Base-by-base conservation (phyloP, 768 basidiomycete species). In the Podaxis sp. region DNA sequence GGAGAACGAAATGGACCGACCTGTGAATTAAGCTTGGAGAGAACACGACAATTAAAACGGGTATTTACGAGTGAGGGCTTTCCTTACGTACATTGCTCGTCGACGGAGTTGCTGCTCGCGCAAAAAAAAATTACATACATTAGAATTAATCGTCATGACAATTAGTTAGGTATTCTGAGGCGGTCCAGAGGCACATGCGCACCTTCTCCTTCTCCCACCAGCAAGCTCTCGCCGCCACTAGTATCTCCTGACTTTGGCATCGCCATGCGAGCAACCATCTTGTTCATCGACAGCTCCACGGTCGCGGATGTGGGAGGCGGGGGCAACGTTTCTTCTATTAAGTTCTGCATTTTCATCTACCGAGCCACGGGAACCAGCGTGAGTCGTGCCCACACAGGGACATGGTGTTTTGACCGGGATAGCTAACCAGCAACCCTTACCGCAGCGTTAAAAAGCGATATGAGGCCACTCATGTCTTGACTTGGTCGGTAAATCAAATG, bases 401-500 rank as follows among this genome's bases (percentile, higher is more conserved):
- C 59, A 60, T 54, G 36, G 59, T 47, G 51, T 53, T 53, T 28
- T 18, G 52, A 42, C 46, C 55, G 40, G 53, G 61, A 58, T 60
- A 47, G 62, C 27, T 38, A 23, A 25, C 32, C 60, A 57, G 56
- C 55, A 55, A 47, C 56, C 68, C 73, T 67, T 66, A 82, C 79
- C 68, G 72, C 76, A 70, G 80, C 71, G 52, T 78, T 73, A 73
- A 87, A 76, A 50, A 88, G 69, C 36, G 75, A 73, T 36, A 71
- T 75, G 57, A 86, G 74, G 18, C 76, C 65, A 6, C 71, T 64
- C 77, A 82, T 79, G 64, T 81, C 74, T 57, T 79, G 76, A 62
- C 73, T 74, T 55, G 79, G 66, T 55, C 74, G 76, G 57, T 84
- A 72, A 52, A 87, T 77, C 73, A 88, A 74, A 68, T 87, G 87